Percentiles rank a stretch among this genome's conserved stretches.
phyloP scores from a whole-genome alignment of 2,329 filamentous ascomycete species.

The Sporothrix curviconia region DNA sequence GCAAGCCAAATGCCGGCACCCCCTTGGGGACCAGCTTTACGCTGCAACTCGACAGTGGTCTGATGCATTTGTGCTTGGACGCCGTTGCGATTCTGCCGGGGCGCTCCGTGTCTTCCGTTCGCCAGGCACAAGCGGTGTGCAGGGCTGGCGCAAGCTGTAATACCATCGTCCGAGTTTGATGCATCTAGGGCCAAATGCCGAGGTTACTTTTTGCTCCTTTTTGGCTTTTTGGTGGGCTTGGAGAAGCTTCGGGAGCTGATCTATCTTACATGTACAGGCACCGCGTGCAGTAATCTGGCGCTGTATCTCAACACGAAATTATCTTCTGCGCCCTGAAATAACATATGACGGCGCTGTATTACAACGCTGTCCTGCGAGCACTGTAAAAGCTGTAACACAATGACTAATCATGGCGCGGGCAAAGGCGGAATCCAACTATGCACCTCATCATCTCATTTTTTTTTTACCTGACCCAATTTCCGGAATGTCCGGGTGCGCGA shows the following conservation, averaged over 20 bases:
- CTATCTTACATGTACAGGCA: no score
- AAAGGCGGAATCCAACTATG: constrained; percentile 10
- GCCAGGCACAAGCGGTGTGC: constrained; percentile 1
- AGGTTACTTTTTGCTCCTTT: no score
- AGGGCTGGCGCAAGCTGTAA: constrained; percentile 2
- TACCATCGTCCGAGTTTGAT: no score
- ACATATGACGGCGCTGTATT: no score
- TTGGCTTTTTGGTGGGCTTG: no score
- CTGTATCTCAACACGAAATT: no score
- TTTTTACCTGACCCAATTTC: constrained; percentile 16
- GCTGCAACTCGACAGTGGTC: not conserved
- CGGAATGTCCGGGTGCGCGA: constrained; percentile 14
- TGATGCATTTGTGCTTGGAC: no score
- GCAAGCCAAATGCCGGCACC: not conserved
- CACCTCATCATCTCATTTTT: constrained; percentile 9
- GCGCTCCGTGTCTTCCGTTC: constrained; percentile 1
- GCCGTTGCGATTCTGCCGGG: no score
- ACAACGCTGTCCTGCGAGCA: not conserved
- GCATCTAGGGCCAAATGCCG: constrained; percentile 1
- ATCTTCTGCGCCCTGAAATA: no score
- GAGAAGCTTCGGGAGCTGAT: no score
- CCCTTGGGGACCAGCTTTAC: not conserved
- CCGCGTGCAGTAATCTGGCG: no score
- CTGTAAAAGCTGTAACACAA: not conserved
- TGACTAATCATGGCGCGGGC: not conserved